Conservation (phyloP, 768 basidiomycete species). For the Erythrobasidium yunnanense region DNA sequence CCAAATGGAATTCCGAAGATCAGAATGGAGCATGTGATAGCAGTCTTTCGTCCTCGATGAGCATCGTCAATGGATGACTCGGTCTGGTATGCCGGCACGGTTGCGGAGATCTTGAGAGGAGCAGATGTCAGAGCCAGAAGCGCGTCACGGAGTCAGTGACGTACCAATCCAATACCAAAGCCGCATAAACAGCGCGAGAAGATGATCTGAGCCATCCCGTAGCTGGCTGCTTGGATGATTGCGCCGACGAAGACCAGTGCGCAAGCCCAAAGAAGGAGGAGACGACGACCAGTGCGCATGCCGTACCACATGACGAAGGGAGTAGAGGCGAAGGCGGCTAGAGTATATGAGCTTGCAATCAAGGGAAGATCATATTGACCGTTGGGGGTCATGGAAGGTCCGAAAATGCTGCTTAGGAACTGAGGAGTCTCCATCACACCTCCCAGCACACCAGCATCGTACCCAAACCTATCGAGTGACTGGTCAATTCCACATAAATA, state of each 20-base stretch:
- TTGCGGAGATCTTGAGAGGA: slow-evolving; percentile 1
- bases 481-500: no score
- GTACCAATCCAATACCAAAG: slow-evolving; percentile 12
- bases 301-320: slow-evolving; percentile 10
- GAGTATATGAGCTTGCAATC: slow-evolving; percentile 8
- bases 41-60: background rate
- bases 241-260: background rate
- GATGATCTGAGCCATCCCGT: background rate
- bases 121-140: background rate
- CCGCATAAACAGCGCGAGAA: slow-evolving; percentile 3
- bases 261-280: background rate
- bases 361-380: slow-evolving; percentile 11
- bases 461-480: background rate
- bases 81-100: slow-evolving; percentile 9
- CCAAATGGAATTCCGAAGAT: background rate
- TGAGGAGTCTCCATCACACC: background rate
- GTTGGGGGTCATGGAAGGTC: background rate
- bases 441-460: slow-evolving; percentile 12
- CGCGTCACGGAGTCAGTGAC: no score
- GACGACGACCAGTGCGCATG: background rate
- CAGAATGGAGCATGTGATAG: slow-evolving; percentile 4
- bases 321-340: slow-evolving; percentile 9
- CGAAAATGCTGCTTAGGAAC: background rate
- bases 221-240: slow-evolving; percentile 1
- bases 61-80: background rate